Base-by-base conservation (phyloP, 495 filamentous ascomycete species). In the Aspergillus bertholletiae region DNA sequence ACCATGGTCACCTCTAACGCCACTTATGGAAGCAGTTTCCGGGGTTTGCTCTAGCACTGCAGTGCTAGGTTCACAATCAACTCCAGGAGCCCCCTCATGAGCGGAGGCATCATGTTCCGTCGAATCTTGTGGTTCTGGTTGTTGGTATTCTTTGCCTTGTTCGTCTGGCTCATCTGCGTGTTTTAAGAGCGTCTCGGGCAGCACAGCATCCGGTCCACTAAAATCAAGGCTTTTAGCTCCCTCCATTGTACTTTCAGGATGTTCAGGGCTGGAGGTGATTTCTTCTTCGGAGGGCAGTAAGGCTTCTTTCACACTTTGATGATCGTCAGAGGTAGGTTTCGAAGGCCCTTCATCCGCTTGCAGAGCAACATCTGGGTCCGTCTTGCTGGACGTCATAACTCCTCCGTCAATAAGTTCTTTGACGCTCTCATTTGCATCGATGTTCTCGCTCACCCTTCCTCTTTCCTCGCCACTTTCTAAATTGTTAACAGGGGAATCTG, bases 391-490 rank as follows among this genome's bases (percentile, higher is more conserved):
- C 2, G 11, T 6, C 34, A 37, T 15, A 37, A 37, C 34, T n/a
- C 5, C 34, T 15, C 15, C 13, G 34, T 6, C 9, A 48, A 20
- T 20, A 13, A 52, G 27, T 48, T 46, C 50, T 26, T 57, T 41
- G 24, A 34, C 47, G 24, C 18, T 49, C 32, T 56, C 45, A 9
- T 51, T 53, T 11, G 26, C 6, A 57, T 41, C 28, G 21, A 54
- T 52, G 7, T 53, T 63, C 54, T 70, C 69, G 22, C 49, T 54
- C 62, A 70, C 70, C 47, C 67, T 72, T 54, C 72, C 69, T 60
- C 71, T 71, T 49, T 66, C 69, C 53, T 71, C 69, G 39, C 66
- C 62, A 17, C 58, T 56, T 55, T 71, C 70, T 13, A 66, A 61
- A 39, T 75, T 74, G 54, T 74, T 76, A 7, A 63, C 61, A 6